phyloP scores from a whole-genome alignment of 2,329 filamentous ascomycete species.

The Fusarium denticulatum region DNA sequence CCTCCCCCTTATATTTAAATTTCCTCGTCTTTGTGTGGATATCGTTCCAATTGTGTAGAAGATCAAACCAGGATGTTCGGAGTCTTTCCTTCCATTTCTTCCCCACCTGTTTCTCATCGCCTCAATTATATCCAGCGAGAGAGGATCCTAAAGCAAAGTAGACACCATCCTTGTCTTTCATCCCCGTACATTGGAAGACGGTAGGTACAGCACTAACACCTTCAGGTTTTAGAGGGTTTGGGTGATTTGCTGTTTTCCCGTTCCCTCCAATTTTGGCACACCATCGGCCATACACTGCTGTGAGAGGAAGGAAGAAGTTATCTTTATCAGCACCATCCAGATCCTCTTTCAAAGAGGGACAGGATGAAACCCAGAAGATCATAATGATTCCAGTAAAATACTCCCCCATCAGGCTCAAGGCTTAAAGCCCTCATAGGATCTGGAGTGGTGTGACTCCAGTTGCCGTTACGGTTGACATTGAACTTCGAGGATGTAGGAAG shows the following conservation, averaged over 20 bases:
- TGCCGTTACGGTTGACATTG: neutral
- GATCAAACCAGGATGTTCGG: neutral
- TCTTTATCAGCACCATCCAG: neutral
- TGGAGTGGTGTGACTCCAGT: neutral
- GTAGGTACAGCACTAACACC: neutral
- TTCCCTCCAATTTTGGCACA: neutral
- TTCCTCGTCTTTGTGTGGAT: neutral
- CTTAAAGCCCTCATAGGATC: neutral
- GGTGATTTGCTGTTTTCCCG: too few relatives aligned
- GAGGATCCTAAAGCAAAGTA: neutral
- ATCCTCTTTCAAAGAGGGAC: neutral
- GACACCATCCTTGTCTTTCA: neutral
- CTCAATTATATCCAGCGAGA: neutral
- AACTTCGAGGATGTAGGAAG: too few relatives aligned
- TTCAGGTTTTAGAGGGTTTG: too few relatives aligned
- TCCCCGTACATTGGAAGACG: neutral
- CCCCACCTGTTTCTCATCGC: too few relatives aligned
- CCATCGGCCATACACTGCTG: neutral
- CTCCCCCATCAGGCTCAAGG: neutral
- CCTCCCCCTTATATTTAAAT: too few relatives aligned
- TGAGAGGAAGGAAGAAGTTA: neutral
- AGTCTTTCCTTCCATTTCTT: neutral
- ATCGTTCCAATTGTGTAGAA: neutral
- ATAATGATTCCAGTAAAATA: neutral
- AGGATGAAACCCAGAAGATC: neutral